Conservation (phyloP, 768 basidiomycete genomes). For the Serendipita vermifera region DNA sequence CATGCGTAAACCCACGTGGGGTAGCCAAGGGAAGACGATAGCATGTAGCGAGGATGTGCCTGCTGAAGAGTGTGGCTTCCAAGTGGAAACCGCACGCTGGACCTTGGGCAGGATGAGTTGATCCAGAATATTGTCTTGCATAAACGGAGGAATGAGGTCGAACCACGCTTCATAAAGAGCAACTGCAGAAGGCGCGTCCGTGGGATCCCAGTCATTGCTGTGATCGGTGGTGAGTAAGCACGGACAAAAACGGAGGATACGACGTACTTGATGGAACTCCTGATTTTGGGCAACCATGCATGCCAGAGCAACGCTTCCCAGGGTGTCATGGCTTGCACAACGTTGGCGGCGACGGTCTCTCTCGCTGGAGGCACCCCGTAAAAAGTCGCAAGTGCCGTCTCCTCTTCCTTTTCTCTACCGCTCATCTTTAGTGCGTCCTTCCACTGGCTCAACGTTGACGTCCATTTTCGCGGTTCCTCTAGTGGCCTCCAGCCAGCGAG, state of each 20-base stretch:
- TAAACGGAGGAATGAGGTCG: slow-evolving; percentile 74
- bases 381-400: neutral
- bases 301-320: slow-evolving; percentile 93
- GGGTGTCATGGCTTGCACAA: slow-evolving; percentile 55
- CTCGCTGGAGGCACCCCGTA: neutral
- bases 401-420: slow-evolving; percentile 27
- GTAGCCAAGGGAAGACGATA: slow-evolving; percentile 93
- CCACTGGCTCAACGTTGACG: slow-evolving; percentile 48
- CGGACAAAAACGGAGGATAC: neutral
- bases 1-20: slow-evolving; percentile 67
- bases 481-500: slow-evolving; percentile 75
- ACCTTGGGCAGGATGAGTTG: slow-evolving; percentile 93
- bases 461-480: slow-evolving; percentile 54
- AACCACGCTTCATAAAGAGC: slow-evolving; percentile 82
- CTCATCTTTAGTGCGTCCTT: slow-evolving; percentile 51
- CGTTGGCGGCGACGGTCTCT: neutral
- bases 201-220: slow-evolving; percentile 79
- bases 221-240: neutral
- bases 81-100: slow-evolving; percentile 66
- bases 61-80: slow-evolving; percentile 53
- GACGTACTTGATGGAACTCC: slow-evolving; percentile 68
- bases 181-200: slow-evolving; percentile 59
- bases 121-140: slow-evolving; percentile 89
- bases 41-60: slow-evolving; percentile 43
- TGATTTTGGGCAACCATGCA: slow-evolving; percentile 89